A percentile compares a stretch with the other conserved stretches of the same genome.
Conservation (phyloP, 2,329 filamentous ascomycete species). For the Ophiosphaerella herpotricha region DNA sequence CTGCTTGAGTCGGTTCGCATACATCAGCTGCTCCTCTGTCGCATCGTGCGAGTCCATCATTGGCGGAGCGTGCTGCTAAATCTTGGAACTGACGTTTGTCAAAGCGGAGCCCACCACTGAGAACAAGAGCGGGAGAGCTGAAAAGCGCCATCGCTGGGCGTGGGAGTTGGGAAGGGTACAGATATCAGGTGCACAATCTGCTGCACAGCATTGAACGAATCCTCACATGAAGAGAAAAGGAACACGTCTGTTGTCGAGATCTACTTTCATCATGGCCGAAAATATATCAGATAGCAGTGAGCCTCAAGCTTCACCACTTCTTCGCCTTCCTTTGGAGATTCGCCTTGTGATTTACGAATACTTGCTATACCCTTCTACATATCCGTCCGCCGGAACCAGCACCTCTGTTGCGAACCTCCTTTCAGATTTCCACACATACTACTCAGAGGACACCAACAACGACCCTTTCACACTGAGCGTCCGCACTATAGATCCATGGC, state of each 20-base stretch:
- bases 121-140: not conserved
- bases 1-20: not conserved
- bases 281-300: not conserved
- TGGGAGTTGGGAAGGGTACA: not conserved
- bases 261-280: conserved; percentile 9
- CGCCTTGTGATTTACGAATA: conserved; percentile 53
- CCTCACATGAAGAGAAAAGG: not conserved
- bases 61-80: not conserved
- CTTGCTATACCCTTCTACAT: conserved; percentile 48
- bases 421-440: conserved; percentile 51
- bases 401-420: conserved; percentile 40
- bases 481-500: conserved; percentile 51
- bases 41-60: conserved; percentile 6
- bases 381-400: conserved; percentile 31
- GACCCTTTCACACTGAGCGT: conserved; percentile 47
- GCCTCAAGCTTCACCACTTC: conserved; percentile 38
- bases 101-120: not conserved
- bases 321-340: conserved; percentile 53
- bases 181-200: too few species aligned
- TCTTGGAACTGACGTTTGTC: conserved; percentile 1
- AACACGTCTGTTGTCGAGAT: not conserved
- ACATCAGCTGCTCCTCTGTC: conserved; percentile 1
- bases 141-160: not conserved
- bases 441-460: conserved; percentile 35
- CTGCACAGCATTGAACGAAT: too few species aligned